Evolutionary conservation across 225 moss, liverwort and hornwort genomes (phyloP).

Genomic region (Neckera pumila): DNA sequence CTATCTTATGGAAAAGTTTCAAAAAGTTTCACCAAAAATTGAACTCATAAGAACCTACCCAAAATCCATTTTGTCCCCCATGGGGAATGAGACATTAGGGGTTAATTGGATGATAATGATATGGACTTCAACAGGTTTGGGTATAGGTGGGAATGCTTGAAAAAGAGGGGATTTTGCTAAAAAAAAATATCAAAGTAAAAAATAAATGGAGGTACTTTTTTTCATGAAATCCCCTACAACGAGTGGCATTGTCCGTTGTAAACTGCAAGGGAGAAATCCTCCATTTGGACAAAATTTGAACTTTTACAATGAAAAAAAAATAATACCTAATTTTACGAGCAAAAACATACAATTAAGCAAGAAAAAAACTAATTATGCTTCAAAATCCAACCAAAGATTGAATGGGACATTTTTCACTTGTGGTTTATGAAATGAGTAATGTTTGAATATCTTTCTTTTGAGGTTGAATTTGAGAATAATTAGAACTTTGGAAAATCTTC

Average conservation of each 20-base stretch:
- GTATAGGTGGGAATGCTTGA: accelerated
- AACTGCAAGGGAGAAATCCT: no score
- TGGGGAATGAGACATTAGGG: no score
- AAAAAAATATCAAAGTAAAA: accelerated
- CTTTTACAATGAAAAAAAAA: accelerated
- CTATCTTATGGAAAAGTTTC: no score
- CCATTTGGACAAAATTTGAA: no score
- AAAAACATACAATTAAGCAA: accelerated
- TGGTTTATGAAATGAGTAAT: background rate
- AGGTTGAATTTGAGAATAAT: background rate
- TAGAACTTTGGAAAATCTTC: background rate
- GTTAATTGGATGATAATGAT: background rate
- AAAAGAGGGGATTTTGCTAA: accelerated
- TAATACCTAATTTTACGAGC: accelerated
- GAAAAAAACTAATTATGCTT: background rate
- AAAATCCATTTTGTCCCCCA: no score
- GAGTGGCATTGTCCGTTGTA: no score
- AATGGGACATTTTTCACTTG: accelerated
- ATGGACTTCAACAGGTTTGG: accelerated
- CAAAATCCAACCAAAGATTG: accelerated
- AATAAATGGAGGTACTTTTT: accelerated
- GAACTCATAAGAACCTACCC: no score
- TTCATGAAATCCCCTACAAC: accelerated
- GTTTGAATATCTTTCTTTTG: accelerated
- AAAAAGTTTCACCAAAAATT: no score